These are phyloP conservation scores for Globisporangium okanoganense DNA, from an alignment of 352 stramenopile genomes.

Conservation along the genomic window DNA sequence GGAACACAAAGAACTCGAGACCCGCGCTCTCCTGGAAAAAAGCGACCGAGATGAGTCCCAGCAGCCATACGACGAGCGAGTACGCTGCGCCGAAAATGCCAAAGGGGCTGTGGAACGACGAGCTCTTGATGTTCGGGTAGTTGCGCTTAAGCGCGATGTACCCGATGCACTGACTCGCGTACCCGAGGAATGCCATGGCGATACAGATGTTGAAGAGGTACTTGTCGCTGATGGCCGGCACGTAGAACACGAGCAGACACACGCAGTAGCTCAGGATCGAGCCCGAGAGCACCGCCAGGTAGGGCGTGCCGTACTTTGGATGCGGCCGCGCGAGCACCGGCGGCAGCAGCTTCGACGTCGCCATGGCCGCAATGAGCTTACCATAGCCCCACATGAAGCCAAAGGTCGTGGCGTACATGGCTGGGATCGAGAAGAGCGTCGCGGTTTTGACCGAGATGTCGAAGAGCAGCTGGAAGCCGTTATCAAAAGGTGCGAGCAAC, in stretches of 20 bases:
- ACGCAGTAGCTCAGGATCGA: conserved; percentile 22
- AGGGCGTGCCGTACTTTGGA: conserved; percentile 17
- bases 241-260: conserved; percentile 23
- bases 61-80: conserved; percentile 24
- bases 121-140: conserved; percentile 26
- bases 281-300: conserved; percentile 18
- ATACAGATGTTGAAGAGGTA: conserved; percentile 37
- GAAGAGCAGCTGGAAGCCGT: conserved; percentile 27
- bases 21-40: conserved; percentile 27
- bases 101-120: conserved; percentile 29
- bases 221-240: conserved; percentile 11
- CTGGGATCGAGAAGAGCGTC: conserved; percentile 31
- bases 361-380: conserved; percentile 31
- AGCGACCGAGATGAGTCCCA: conserved; percentile 23
- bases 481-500: conserved; percentile 26
- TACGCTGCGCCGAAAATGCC: conserved; percentile 25
- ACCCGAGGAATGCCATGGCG: conserved; percentile 23
- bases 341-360: conserved; percentile 29
- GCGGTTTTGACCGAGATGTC: conserved; percentile 19
- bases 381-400: conserved; percentile 36
- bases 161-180: conserved; percentile 27
- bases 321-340: conserved; percentile 10
- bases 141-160: conserved; percentile 29
- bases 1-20: conserved; percentile 17
- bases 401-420: conserved; percentile 30